A percentile compares a stretch with the other conserved stretches of the same genome.
Evolutionary conservation across 495 filamentous ascomycete genomes (phyloP).

Genomic region (Astrothelium macrocarpum): DNA sequence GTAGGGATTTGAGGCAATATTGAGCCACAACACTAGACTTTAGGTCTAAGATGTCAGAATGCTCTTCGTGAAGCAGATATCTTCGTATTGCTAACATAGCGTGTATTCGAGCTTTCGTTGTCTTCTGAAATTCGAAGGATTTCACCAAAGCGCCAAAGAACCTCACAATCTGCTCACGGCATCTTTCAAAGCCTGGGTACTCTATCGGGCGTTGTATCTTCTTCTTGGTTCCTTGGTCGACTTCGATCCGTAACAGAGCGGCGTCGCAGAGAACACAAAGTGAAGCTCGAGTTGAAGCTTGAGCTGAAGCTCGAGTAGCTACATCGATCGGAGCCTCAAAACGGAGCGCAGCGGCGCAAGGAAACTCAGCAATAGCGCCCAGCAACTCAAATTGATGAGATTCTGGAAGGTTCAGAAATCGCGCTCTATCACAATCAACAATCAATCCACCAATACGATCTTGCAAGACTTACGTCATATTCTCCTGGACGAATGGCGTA

Average conservation of each 20-base stretch:
- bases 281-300: background rate
- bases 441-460: background rate
- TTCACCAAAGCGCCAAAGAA: background rate
- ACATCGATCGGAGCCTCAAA: too few relatives aligned
- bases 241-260: background rate
- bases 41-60: slow-evolving; percentile 51
- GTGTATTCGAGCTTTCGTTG: slow-evolving; percentile 52
- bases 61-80: slow-evolving; percentile 52
- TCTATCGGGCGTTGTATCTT: background rate
- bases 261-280: background rate
- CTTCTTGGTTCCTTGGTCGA: background rate
- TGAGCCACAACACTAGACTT: slow-evolving; percentile 56
- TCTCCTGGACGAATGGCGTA: background rate
- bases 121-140: slow-evolving; percentile 45
- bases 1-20: slow-evolving; percentile 69
- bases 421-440: background rate
- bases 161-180: background rate
- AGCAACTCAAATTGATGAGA: background rate
- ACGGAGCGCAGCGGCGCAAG: background rate
- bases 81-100: slow-evolving; percentile 64
- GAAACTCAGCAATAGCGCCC: background rate
- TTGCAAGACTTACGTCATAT: background rate
- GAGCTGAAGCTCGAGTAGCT: too few relatives aligned
- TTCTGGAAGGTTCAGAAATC: background rate
- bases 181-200: background rate